Evolutionary conservation across 768 basidiomycete species (phyloP), one percentile per base, ranked within the genome.

Genomic region (Cyclocybe aegerita): DNA sequence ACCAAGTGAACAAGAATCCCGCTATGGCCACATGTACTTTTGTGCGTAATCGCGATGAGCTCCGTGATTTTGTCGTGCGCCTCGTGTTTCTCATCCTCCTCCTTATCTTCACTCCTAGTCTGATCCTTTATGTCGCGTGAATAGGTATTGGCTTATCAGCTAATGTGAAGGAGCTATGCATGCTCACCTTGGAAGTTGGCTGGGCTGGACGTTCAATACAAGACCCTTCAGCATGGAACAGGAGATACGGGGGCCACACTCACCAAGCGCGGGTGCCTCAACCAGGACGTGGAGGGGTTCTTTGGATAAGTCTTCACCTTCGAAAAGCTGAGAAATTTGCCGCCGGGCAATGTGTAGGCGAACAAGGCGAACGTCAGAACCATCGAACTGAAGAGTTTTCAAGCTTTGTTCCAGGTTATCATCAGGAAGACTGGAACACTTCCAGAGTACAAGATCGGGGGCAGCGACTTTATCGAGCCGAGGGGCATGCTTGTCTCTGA

Each of bases 251-350:
- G 41, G 11, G 29, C 41, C 14, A 16, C 41, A 43, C 41, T 23
- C 23, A 43, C 41, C 14, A 43, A 43, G 15, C n/a, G 23, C 7
- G 12, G 41, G 41, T 29, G 12, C 12, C 41, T 43, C 14, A 29
- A 43, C 41, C 14, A 43, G 41, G 41, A 43, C 7, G 41, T 43
- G 41, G 41, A 43, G n/a, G n/a, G 41, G 41, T 43, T 43, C 41
- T 23, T 43, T 43, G 6, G 41, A 43, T 43, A 43, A 43, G 14
- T 43, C 41, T 43, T 43, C 12, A 29, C 12, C 41, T 15, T 23
- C 15, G 41, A 43, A 43, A 43, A 14, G 29, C 9, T 15, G 14
- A 43, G 41, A 43, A 43, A 43, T 14, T 14, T 15, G 41, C 29
- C 15, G 41, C 12, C 9, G 1, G 41, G 41, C 15, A 8, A 8